Base-by-base conservation (phyloP, 805 yeast genomes). In the Saturnispora serradocipensis region DNA sequence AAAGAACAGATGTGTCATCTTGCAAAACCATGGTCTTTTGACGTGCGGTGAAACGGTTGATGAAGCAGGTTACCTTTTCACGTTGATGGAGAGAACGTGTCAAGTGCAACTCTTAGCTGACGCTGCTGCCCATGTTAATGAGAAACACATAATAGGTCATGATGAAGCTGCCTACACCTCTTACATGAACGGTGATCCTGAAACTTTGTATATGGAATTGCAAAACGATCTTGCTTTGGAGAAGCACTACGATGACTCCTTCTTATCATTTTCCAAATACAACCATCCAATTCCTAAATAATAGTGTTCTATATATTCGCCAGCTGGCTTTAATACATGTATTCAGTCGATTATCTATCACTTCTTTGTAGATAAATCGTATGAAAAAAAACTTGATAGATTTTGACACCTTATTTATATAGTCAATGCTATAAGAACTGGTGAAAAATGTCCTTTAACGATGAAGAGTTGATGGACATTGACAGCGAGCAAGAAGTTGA, bases 1-100 rank as follows among this genome's bases (percentile, higher is more conserved):
- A 52, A 79, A 78, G 38, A 75, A 76, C 56, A 80, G 75, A 18
- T 73, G 80, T 45, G 36, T 58, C 22, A 81, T 84, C 56, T 68
- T 84, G 57, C 84, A 78, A 63, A 84, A 84, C 70, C 91, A 84
- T 63, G 90, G 91, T 28, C 72, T 84, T 34, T 64, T 84, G 58
- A 84, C 89, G 2, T 84, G 80, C 5, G 91, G 90, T 25, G 56
- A 66, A 38, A 83, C 87, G 5, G 82, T 84, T 11, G 89, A 82
- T 60, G 89, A 82, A 66, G 89, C 90, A 10, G 88, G 88, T 2
- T 79, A 77, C 61, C 62, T 82, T 52, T 84, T 77, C 66, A 72
- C 81, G 1, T 63, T 81, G 48, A 72, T 83, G 79, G 90, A 84
- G 62, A 73, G 76, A 58, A 61, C 76, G 9, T 84, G 90, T 62